Base-by-base conservation (phyloP, 2,329 filamentous ascomycete species). In the Amesomyces nigricolor region DNA sequence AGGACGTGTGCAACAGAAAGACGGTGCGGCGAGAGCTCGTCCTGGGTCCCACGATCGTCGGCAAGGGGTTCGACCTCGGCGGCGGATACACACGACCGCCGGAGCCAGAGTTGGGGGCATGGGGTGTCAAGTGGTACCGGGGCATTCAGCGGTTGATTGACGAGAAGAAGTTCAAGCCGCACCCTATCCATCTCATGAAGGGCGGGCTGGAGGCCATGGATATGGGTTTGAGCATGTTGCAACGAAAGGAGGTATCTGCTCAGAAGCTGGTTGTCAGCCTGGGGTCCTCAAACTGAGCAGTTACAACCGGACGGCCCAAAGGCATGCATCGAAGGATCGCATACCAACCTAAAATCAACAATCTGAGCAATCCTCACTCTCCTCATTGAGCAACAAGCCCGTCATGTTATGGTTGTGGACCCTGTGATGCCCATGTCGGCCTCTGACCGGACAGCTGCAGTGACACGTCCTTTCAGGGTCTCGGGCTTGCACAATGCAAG, bases 1-100 rank as follows among this genome's bases (percentile, higher is more conserved):
- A 66, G 14, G 54, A 38, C 14, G 17, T 48, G 32, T 42, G 39
- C 17, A 16, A 42, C 16, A 16, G 39, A 8, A 42, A 42, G 16
- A 42, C 39, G 16, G 39, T 42, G 9, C 16, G n/a, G n/a, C 39
- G 39, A 5, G 39, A 42, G 39, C 39, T 42, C 16, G 17, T 17
- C 17, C 16, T 42, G 39, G 39, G 39, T 16, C n/a, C 39, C 16
- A 42, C 39, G 5, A 42, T 42, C 16, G 17, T 42, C 39, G 39
- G 39, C 5, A 10, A 42, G 8, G 39, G 39, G n/a, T 17, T 42
- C 39, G 39, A 42, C 17, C 39, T 42, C 39, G 39, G 39, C 39
- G 39, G 39, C 39, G 17, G 17, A 6, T 42, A 42, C 39, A 42
- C n/a, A 17, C 39, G 39, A 11, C 39, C 39, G 1, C 39, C 16